Base-by-base conservation (phyloP, 2,329 filamentous ascomycete species). In the Aspergillus pseudoterreus region DNA sequence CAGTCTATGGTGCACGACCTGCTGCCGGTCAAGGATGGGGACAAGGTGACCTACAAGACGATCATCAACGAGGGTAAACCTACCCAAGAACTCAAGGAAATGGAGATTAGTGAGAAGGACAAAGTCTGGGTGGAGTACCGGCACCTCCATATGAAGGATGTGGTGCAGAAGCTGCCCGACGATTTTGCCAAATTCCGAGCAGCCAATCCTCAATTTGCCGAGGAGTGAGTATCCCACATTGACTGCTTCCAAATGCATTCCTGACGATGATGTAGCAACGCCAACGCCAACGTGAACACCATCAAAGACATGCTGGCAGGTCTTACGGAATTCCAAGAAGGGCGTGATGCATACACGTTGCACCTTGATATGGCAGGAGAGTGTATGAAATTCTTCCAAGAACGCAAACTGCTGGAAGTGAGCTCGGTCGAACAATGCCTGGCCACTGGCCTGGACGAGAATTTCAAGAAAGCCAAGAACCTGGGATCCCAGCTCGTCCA, bases 281-380 rank as follows among this genome's bases (percentile, higher is more conserved):
- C 85, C 30, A 79, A 83, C 43, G 86, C 86, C 38, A 95, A 83
- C 66, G 77, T 99, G 50, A 95, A 92, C 71, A 87, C 89, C 22
- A 96, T 99, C 71, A 90, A 94, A 65, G 92, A 96, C 71, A 99
- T 99, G 94, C 77, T 99, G 74, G 94, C 90, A 12, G 92, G 92
- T 8, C 75, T 99, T 53, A 91, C 92, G 11, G 90, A 97, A 65
- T 99, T 96, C 65, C 90, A 95, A 64, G 88, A 95, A 71, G 90
- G 94, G 79, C 96, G 97, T 70, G 90, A 95, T 66, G 86, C 90
- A 1, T 99, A 97, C 70, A 94, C 92, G 0, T 76, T 99, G 49
- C 94, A 99, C 71, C 78, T 99, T 39, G 92, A 86, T 60, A 97
- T 99, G 92, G 94, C 94, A 1, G 88, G 96, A 68, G 91, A 96